Percentiles rank a stretch among this genome's conserved stretches.
Evolutionary conservation across 2,329 filamentous ascomycete species (phyloP).

Genomic region (Venturiaceae sp.): DNA sequence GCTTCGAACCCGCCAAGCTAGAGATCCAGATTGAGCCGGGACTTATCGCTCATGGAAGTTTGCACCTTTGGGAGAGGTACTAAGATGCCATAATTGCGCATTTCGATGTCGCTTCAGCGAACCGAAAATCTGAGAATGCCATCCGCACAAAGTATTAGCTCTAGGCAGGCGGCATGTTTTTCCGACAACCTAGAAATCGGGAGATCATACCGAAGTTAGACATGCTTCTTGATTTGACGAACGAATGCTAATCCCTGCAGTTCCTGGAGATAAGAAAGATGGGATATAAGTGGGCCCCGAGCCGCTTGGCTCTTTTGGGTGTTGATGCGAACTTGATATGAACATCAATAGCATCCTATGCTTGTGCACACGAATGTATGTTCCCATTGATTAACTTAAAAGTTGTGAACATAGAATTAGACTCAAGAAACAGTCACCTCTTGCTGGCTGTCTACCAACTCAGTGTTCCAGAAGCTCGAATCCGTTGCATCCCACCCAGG

Average conservation of each 20-base stretch:
- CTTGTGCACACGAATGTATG: too few relatives aligned
- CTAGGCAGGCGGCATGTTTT: not conserved
- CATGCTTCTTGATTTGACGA: not conserved
- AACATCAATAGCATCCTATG: too few relatives aligned
- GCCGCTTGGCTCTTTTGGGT: too few relatives aligned
- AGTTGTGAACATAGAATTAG: too few relatives aligned
- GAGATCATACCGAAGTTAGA: not conserved
- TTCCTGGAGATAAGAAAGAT: not conserved
- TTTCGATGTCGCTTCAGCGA: not conserved
- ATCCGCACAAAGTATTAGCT: not conserved
- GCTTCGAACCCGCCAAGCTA: not conserved
- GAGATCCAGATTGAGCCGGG: not conserved
- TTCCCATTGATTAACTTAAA: too few relatives aligned
- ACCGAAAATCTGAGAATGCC: not conserved
- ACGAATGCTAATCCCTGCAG: too few relatives aligned
- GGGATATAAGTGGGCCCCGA: not conserved
- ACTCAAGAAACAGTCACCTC: not conserved
- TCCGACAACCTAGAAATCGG: not conserved
- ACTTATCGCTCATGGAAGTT: not conserved
- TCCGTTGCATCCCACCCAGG: not conserved
- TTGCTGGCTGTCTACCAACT: not conserved
- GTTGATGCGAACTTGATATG: too few relatives aligned
- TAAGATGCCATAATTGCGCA: not conserved
- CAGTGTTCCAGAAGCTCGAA: not conserved
- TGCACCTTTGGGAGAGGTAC: not conserved